Evolutionary conservation across 2,329 filamentous ascomycete genomes (phyloP).

Genomic region (Pyrenochaeta sp.): DNA sequence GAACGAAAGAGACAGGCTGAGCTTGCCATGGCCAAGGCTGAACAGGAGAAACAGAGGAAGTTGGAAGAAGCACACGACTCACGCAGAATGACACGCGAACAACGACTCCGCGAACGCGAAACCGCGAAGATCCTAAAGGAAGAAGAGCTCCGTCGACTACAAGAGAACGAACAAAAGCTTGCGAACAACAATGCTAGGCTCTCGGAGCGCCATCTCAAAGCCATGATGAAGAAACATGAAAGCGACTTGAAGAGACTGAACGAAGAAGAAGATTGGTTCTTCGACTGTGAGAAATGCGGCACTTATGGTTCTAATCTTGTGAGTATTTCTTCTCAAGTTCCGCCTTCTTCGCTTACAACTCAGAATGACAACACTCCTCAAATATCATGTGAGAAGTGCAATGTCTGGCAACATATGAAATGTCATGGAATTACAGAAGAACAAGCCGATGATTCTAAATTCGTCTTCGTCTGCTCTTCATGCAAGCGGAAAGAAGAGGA

Average conservation of each 20-base stretch:
- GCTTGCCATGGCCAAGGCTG: conserved; percentile 66
- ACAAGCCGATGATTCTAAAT: conserved; percentile 77
- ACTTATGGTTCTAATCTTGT: conserved; percentile 81
- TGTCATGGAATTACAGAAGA: conserved; percentile 81
- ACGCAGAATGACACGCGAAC: conserved; percentile 82
- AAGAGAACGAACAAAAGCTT: conserved; percentile 73
- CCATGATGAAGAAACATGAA: conserved; percentile 80
- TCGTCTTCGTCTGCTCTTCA: conserved; percentile 82
- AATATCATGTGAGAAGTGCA: conserved; percentile 91
- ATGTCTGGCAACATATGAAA: conserved; percentile 95
- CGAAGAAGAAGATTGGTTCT: conserved; percentile 83
- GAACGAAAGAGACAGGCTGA: conserved; percentile 71
- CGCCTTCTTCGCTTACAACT: conserved; percentile 20
- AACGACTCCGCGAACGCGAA: conserved; percentile 85
- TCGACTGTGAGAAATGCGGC: conserved; percentile 89
- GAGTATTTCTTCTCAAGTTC: conserved; percentile 25
- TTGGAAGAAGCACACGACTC: conserved; percentile 78
- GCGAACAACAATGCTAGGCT: conserved; percentile 59
- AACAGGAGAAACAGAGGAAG: conserved; percentile 67
- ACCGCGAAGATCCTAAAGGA: conserved; percentile 82
- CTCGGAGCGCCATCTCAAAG: conserved; percentile 81
- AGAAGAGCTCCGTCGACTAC: conserved; percentile 80
- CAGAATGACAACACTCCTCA: conserved; percentile 92
- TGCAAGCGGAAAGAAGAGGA: conserved; percentile 75
- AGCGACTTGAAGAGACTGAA: conserved; percentile 76